phyloP scores from a whole-genome alignment of 2,329 filamentous ascomycete species.

The Aureobasidium namibiae region DNA sequence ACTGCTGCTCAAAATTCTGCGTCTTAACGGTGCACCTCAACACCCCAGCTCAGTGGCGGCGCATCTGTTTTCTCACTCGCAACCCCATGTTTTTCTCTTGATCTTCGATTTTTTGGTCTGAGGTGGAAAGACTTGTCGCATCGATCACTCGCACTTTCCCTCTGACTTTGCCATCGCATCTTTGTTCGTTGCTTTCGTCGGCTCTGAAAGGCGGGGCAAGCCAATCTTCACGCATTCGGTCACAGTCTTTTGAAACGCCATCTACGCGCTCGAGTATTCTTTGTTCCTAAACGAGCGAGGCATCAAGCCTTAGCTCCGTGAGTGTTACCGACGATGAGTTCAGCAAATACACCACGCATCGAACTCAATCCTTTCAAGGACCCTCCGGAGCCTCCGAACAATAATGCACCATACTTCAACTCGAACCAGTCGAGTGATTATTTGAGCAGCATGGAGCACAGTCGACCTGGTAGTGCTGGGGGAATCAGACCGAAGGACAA shows the following conservation, averaged over 20 bases:
- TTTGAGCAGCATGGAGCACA: slow-evolving; percentile 10
- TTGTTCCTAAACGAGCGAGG: slow-evolving; percentile 5
- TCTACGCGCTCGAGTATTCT: not conserved
- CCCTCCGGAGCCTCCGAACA: not conserved
- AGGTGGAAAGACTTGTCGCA: not conserved
- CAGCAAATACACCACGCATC: slow-evolving; percentile 4
- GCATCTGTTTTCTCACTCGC: not conserved
- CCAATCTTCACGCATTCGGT: not conserved
- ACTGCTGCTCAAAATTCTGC: slow-evolving; percentile 1
- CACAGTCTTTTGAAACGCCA: not conserved
- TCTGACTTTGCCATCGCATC: not conserved
- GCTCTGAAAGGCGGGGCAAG: not conserved
- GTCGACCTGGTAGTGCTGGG: slow-evolving; percentile 13
- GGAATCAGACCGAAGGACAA: slow-evolving; percentile 15
- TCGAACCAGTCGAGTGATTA: slow-evolving; percentile 11
- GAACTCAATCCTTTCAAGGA: slow-evolving; percentile 9
- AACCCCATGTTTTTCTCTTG: slow-evolving; percentile 5
- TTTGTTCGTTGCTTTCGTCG: not conserved
- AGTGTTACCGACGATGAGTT: not conserved
- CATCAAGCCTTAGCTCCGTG: slow-evolving; percentile 1
- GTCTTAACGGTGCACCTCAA: not conserved
- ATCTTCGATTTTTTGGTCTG: not conserved
- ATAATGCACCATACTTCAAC: not conserved
- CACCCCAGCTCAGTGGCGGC: slow-evolving; percentile 1
- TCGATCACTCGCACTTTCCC: not conserved